Conservation (phyloP, 2,329 filamentous ascomycete genomes). For the Pseudogymnoascus sp. region DNA sequence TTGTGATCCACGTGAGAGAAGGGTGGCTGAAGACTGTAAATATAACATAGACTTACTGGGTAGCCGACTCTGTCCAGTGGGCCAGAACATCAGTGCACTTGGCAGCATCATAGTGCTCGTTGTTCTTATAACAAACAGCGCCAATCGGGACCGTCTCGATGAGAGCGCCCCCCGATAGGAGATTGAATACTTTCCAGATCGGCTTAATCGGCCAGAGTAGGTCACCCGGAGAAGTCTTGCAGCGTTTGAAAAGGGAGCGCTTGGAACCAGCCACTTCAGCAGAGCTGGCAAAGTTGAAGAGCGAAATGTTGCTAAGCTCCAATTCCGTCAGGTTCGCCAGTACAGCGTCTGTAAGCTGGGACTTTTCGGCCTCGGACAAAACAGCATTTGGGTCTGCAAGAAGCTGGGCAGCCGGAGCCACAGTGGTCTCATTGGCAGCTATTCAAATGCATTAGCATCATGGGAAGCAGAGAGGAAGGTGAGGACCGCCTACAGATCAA, state of each 20-base stretch:
- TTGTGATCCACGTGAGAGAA: slow-evolving; percentile 14
- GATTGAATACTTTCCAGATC: slow-evolving; percentile 40
- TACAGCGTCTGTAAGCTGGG: slow-evolving; percentile 19
- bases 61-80: slow-evolving; percentile 29
- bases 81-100: slow-evolving; percentile 18
- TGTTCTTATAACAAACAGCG: slow-evolving; percentile 13
- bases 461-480: background rate
- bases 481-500: background rate
- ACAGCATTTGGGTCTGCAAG: background rate
- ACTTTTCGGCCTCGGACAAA: slow-evolving; percentile 13
- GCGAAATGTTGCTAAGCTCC: slow-evolving; percentile 13
- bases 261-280: background rate
- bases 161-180: slow-evolving; percentile 35
- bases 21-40: slow-evolving; percentile 18
- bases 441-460: background rate
- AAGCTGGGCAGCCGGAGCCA: background rate
- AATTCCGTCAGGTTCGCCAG: slow-evolving; percentile 16
- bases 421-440: background rate
- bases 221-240: slow-evolving; percentile 23
- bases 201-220: slow-evolving; percentile 38
- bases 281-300: slow-evolving; percentile 15
- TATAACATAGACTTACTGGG: slow-evolving; percentile 26
- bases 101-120: slow-evolving; percentile 10
- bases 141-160: slow-evolving; percentile 26
- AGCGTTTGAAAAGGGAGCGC: slow-evolving; percentile 12